Percentiles rank a stretch among this genome's conserved stretches.
phyloP scores from a whole-genome alignment of 352 stramenopile species.

The Phytophthora macrochlamydospora region DNA sequence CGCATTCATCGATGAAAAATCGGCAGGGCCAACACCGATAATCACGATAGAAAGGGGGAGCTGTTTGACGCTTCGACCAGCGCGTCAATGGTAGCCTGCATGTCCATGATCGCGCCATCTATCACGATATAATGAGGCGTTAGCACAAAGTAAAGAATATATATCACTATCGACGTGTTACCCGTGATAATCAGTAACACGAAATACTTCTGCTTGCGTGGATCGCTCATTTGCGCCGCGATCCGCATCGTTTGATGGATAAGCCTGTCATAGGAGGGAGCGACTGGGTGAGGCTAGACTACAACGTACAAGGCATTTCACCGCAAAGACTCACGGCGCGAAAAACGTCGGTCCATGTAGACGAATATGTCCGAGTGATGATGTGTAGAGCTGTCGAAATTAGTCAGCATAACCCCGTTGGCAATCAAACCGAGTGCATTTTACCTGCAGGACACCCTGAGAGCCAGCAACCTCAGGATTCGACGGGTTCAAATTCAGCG shows the following conservation, averaged over 20 bases:
- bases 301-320: not conserved
- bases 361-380: slow-evolving; percentile 55
- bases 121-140: not conserved
- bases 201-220: slow-evolving; percentile 81
- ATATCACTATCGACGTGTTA: slow-evolving; percentile 2
- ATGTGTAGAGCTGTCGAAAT: slow-evolving; percentile 49
- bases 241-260: slow-evolving; percentile 63
- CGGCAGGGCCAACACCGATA: slow-evolving; percentile 69
- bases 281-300: not conserved
- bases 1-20: slow-evolving; percentile 74
- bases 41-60: slow-evolving; percentile 75
- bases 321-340: slow-evolving; percentile 39
- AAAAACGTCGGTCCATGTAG: slow-evolving; percentile 66
- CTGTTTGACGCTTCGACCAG: slow-evolving; percentile 63
- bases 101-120: slow-evolving; percentile 90
- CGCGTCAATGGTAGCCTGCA: slow-evolving; percentile 65
- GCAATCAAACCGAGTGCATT: too few species aligned
- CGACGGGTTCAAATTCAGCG: slow-evolving; percentile 71
- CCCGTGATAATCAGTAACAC: slow-evolving; percentile 88
- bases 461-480: slow-evolving; percentile 76
- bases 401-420: not conserved
- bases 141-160: not conserved
- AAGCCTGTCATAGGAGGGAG: slow-evolving; percentile 25
- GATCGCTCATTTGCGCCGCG: slow-evolving; percentile 42
- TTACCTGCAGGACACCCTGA: slow-evolving; percentile 76